Evolutionary conservation across 1,284 basidiomycete species (phyloP).

Genomic region (Ceratobasidium sp.): DNA sequence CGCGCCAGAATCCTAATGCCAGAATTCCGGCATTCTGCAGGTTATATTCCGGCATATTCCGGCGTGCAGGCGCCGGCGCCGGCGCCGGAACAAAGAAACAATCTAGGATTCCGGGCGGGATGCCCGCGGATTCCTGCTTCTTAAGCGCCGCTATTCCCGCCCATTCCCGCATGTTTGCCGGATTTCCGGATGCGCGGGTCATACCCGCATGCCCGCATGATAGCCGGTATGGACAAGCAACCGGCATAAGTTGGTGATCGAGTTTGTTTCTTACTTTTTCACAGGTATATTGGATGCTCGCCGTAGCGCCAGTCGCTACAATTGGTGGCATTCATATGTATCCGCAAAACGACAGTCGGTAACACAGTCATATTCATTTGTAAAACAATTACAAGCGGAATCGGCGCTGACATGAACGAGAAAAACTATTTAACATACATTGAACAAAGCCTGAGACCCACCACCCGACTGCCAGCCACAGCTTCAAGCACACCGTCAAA

Average conservation of each 20-base stretch:
- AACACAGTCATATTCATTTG: too few species aligned
- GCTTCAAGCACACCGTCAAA: too few species aligned
- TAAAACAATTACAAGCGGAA: too few species aligned
- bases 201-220: background rate
- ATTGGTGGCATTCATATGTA: too few species aligned
- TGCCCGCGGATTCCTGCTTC: background rate
- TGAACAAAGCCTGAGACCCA: too few species aligned
- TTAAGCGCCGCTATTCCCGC: background rate
- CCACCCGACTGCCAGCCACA: too few species aligned
- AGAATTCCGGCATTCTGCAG: background rate
- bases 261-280: too few species aligned
- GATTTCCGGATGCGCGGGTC: background rate
- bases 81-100: background rate
- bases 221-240: background rate
- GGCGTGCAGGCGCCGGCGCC: background rate
- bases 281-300: too few species aligned
- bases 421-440: too few species aligned
- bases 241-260: background rate
- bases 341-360: too few species aligned
- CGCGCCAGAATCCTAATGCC: background rate
- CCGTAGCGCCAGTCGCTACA: too few species aligned
- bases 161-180: background rate
- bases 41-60: background rate
- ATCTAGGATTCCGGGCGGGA: background rate
- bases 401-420: too few species aligned